A percentile compares a stretch with the other conserved stretches of the same genome.
Evolutionary conservation across 441 rosid species (phyloP).

Genomic region (Aleurites moluccanus): DNA sequence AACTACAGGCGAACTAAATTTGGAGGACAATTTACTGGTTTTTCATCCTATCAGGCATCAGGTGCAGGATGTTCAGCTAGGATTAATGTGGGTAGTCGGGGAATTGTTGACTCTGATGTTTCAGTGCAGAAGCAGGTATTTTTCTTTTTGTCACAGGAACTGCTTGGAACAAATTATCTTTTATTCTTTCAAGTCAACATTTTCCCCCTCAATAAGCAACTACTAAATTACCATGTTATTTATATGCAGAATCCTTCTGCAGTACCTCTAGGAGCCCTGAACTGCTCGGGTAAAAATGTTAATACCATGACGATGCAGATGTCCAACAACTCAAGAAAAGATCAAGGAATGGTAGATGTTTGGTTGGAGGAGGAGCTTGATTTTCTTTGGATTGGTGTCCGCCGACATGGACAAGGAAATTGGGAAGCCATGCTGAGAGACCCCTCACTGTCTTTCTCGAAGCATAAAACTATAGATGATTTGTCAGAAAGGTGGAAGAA

Average conservation of each 20-base stretch:
- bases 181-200: background rate
- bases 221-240: background rate
- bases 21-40: constrained; percentile 6
- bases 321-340: background rate
- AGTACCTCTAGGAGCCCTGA: constrained; percentile 19
- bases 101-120: constrained; percentile 37
- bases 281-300: background rate
- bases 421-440: constrained; percentile 82
- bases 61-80: constrained; percentile 58
- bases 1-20: background rate
- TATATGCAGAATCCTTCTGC: constrained; percentile 28
- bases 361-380: constrained; percentile 96
- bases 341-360: constrained; percentile 45
- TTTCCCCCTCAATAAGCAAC: background rate
- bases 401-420: constrained; percentile 82
- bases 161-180: background rate
- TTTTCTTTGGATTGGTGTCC: constrained; percentile 91
- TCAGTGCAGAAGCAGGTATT: constrained; percentile 8
- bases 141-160: background rate
- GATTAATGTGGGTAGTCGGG: constrained; percentile 61
- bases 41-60: constrained; percentile 45
- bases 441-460: constrained; percentile 61
- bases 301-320: background rate
- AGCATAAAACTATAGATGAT: constrained; percentile 53
- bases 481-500: constrained; percentile 71